Evolutionary conservation across 1,284 basidiomycete species (phyloP), one percentile per base, ranked within the genome.

Genomic region (Pyrrhoderma lamaoense): DNA sequence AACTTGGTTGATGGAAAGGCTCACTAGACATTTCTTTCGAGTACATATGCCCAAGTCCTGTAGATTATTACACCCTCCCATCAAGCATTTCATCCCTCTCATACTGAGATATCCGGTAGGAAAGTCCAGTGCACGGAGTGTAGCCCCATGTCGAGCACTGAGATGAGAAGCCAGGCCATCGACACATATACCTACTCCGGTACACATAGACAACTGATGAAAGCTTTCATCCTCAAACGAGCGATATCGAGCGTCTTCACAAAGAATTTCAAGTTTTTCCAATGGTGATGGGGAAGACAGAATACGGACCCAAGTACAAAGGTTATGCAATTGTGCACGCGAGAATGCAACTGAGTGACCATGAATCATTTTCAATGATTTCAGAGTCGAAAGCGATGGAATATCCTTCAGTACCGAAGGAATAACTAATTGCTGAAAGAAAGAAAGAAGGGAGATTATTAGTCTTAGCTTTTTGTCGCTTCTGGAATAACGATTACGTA

Each of bases 81-180:
- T 3, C 23, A 53, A 25, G 16, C n/a, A 37, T 13, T 16, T 35
- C 16, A 53, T 14, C 18, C 34, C 36, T 11, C 16, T 16, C 31
- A 16, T 43, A 16, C 51, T 42, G 21, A 48, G 9, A 37, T 42
- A 53, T 8, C 31, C 27, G 11, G 31, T 18, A 31, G 23, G 19
- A 40, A 53, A 36, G 11, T 21, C 35, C 21, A 53, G 34, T 3
- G 42, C 11, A 14, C 51, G 45, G 14, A 53, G 40, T 5, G 27
- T 31, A 11, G 7, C 16, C 21, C 14, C 25, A 38, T 53, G 51
- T 18, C 38, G 25, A 11, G 21, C 25, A 14, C 36, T 18, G 19
- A 53, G 46, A 27, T 53, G 51, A 8, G 42, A 34, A 8, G 48
- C 31, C 2, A 53, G 40, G 11, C 51, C 51, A 19, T 53, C 45